A percentile compares a stretch with the other conserved stretches of the same genome.
Conservation (phyloP, 2,329 filamentous ascomycete genomes). For the Apiospora marii region DNA sequence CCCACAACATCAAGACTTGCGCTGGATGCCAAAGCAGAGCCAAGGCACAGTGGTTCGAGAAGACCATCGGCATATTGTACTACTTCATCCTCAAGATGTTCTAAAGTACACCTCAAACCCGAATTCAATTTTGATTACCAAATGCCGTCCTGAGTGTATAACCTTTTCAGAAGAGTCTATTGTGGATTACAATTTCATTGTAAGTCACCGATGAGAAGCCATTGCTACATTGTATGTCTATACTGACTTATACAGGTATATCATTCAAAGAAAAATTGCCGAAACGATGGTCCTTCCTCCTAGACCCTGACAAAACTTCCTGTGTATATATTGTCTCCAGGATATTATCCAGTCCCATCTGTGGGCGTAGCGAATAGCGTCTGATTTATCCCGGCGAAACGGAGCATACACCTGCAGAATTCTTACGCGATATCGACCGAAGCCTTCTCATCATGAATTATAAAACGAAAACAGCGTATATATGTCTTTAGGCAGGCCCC, state of each 20-base stretch:
- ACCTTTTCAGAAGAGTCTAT: not conserved
- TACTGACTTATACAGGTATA: not conserved
- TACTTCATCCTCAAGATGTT: constrained; percentile 1
- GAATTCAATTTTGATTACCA: not conserved
- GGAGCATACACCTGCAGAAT: not conserved
- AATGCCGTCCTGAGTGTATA: not conserved
- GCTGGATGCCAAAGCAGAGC: constrained; percentile 12
- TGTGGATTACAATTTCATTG: not conserved
- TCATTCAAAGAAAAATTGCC: not conserved
- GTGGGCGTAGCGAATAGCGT: not conserved
- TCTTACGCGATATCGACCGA: not conserved
- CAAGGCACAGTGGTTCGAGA: constrained; percentile 1
- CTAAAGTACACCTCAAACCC: not conserved
- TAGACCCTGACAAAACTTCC: not conserved
- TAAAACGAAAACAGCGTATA: not conserved
- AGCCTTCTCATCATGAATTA: not conserved
- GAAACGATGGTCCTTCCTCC: not conserved
- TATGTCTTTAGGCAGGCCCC: not conserved
- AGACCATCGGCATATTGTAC: constrained; percentile 1
- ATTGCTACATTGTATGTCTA: no score
- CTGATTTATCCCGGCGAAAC: not conserved
- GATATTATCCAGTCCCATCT: not conserved
- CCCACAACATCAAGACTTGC: constrained; percentile 12
- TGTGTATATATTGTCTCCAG: not conserved
- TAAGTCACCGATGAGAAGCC: not conserved